Base-by-base conservation (phyloP, 2,329 filamentous ascomycete species). In the Penicillium thymicola region DNA sequence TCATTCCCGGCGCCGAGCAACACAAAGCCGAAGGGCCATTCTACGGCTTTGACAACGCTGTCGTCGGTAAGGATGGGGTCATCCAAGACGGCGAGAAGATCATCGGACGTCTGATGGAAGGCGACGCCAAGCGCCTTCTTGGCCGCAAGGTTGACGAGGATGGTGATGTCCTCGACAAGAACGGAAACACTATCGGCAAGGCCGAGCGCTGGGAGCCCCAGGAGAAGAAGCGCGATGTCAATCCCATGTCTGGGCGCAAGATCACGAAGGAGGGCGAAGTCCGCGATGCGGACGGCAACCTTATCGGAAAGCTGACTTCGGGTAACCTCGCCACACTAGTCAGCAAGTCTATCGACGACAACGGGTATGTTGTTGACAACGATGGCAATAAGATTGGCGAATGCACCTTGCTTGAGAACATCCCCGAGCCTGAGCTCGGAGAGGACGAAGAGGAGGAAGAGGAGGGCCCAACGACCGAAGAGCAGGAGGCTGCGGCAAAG, bases 191-290 rank as follows among this genome's bases (percentile, higher is more conserved):
- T 13, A 78, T 89, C 38, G 87, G 87, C 30, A 84, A 81, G 58
- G 86, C 85, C 3, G 86, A 90, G 69, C 84, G 86, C 54, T 89
- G 85, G 78, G 85, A 90, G 61, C 80, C 81, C 37, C 81, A 82
- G 59, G 75, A 81, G 62, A 81, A 81, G 64, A 74, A 79, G 59
- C 76, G 81, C 46, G 77, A 79, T 58, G 72, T 85, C 71, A 85
- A 82, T 70, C 83, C 84, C 40, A 86, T 86, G 83, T 75, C 83
- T 65, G 77, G 77, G 37, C 72, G 72, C 56, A 76, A 77, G 61
- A 78, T 84, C 56, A 83, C 79, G 63, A 78, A 79, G 54, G 77
- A 81, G 51, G 82, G 77, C 13, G 76, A 79, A 58, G 72, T 79
- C 5, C 73, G 74, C 37, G 76, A 79, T 60, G 68, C 69, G 10